Conservation (phyloP, 192 early-diverging fungal genomes). For the Thoreauomyces humboldtii region DNA sequence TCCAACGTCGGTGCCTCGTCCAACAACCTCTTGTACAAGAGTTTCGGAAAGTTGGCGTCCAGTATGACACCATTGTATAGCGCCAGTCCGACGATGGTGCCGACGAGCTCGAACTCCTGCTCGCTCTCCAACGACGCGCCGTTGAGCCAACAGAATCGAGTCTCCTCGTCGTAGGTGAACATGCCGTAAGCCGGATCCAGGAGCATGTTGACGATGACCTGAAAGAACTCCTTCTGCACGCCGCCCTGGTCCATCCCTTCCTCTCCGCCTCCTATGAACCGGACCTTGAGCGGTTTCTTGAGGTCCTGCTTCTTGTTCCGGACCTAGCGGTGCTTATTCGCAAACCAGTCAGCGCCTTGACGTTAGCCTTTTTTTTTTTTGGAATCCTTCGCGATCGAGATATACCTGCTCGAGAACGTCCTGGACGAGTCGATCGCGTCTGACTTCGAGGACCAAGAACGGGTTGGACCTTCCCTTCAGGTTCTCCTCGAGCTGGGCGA, state of each 20-base stretch:
- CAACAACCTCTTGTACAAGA: slow-evolving; percentile 72
- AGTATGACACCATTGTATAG: slow-evolving; percentile 84
- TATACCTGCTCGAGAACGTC: slow-evolving; percentile 75
- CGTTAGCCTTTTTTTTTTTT: too few species aligned
- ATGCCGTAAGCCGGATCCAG: slow-evolving; percentile 73
- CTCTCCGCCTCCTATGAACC: slow-evolving; percentile 85
- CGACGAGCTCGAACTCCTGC: slow-evolving; percentile 76
- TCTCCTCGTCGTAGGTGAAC: slow-evolving; percentile 67
- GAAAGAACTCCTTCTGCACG: slow-evolving; percentile 95
- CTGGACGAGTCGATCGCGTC: slow-evolving; percentile 64
- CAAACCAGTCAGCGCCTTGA: too few species aligned
- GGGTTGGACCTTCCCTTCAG: slow-evolving; percentile 66
- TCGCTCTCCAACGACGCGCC: slow-evolving; percentile 54
- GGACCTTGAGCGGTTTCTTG: slow-evolving; percentile 80
- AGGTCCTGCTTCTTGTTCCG: slow-evolving; percentile 58
- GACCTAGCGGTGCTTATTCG: too few species aligned
- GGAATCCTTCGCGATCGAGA: too few species aligned
- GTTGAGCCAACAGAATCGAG: slow-evolving; percentile 76
- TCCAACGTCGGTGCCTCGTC: slow-evolving; percentile 49
- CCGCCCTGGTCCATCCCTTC: slow-evolving; percentile 95
- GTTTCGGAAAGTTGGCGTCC: slow-evolving; percentile 65
- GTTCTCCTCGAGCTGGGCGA: slow-evolving; percentile 53
- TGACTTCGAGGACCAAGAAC: slow-evolving; percentile 76
- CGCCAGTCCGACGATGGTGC: slow-evolving; percentile 87
- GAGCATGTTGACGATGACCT: slow-evolving; percentile 69